Conservation (phyloP, 345 rosid species). For the Lagerstroemia speciosa region DNA sequence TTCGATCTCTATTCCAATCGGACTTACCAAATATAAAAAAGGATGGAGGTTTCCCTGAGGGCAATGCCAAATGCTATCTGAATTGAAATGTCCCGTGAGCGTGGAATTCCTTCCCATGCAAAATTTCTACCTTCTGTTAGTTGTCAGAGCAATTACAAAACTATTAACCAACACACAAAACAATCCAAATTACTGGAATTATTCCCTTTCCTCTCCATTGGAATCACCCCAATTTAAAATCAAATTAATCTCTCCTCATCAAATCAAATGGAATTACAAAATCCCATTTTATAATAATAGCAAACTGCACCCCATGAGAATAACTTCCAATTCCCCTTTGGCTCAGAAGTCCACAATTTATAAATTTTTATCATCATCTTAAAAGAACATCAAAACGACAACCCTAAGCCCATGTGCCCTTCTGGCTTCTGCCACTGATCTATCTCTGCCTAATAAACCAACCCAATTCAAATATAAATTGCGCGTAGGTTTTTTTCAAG, state of each 20-base stretch:
- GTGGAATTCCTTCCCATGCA: slow-evolving; percentile 31
- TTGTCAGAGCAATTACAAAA: slow-evolving; percentile 22
- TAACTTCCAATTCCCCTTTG: slow-evolving; percentile 28
- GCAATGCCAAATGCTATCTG: background rate
- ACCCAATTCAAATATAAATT: no score
- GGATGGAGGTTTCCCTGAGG: no score
- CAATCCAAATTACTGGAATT: slow-evolving; percentile 17
- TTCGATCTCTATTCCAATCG: no score
- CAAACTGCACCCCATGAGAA: slow-evolving; percentile 10
- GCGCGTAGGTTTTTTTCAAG: no score
- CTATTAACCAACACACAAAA: background rate
- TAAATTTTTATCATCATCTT: background rate
- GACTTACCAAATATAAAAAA: no score
- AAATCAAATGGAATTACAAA: slow-evolving; percentile 36
- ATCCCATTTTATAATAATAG: slow-evolving; percentile 16
- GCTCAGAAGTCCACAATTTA: slow-evolving; percentile 10
- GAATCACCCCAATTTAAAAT: slow-evolving; percentile 15
- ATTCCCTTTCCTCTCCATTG: slow-evolving; percentile 17
- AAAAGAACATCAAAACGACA: slow-evolving; percentile 29
- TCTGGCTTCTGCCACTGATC: slow-evolving; percentile 21
- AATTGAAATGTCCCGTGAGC: slow-evolving; percentile 18
- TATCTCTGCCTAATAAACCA: background rate
- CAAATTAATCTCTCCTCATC: background rate
- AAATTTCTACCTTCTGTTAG: slow-evolving; percentile 17
- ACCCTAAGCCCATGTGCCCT: slow-evolving; percentile 43